phyloP scores from a whole-genome alignment of 2,329 filamentous ascomycete species.

The Tolypocladium album region DNA sequence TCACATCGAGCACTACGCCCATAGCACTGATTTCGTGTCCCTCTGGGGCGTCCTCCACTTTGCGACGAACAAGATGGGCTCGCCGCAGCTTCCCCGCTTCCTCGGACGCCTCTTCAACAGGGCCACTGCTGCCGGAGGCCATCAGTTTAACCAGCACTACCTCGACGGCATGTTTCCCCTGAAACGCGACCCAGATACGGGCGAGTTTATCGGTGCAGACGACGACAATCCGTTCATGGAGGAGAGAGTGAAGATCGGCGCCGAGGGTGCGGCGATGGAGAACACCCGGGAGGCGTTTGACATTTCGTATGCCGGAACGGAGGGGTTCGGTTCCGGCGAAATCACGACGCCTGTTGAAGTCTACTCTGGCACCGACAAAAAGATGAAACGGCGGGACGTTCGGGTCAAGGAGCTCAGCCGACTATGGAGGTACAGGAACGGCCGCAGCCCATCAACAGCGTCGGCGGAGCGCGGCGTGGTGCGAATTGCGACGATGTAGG shows the following conservation, averaged over 20 bases:
- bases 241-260: constrained; percentile 36
- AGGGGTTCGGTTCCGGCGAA: constrained; percentile 24
- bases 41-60: constrained; percentile 67
- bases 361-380: constrained; percentile 18
- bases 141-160: constrained; percentile 52
- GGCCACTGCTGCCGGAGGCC: constrained; percentile 37
- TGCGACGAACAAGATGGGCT: constrained; percentile 30
- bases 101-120: constrained; percentile 51
- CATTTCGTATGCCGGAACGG: constrained; percentile 32
- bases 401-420: constrained; percentile 51
- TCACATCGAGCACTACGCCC: constrained; percentile 73
- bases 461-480: constrained; percentile 23
- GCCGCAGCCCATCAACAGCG: constrained; percentile 35
- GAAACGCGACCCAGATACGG: constrained; percentile 27
- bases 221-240: constrained; percentile 51
- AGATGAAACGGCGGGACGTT: constrained; percentile 21
- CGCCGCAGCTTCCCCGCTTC: constrained; percentile 44
- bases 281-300: constrained; percentile 36
- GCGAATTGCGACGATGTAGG: constrained; percentile 27
- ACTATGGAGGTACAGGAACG: constrained; percentile 53
- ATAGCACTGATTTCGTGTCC: constrained; percentile 63
- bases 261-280: constrained; percentile 30
- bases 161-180: constrained; percentile 52
- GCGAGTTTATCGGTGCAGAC: constrained; percentile 29
- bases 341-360: constrained; percentile 25